Conservation (phyloP, 495 filamentous ascomycete genomes). For the Talaromyces stipitatus region DNA sequence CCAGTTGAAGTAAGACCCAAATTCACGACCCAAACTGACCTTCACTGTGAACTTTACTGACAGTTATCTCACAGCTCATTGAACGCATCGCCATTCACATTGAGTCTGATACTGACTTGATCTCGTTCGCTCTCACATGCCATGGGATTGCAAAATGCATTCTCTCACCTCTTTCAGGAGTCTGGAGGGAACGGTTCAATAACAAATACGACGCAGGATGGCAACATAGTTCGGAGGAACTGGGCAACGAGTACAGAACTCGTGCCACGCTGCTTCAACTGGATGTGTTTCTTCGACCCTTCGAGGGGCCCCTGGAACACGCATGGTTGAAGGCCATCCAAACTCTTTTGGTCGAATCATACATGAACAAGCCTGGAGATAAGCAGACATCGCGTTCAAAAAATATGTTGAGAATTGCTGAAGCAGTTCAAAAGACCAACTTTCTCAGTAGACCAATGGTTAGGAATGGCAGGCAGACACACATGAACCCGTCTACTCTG, state of each 20-base stretch:
- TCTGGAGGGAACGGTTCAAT: constrained; percentile 29
- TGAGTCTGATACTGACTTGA: constrained; percentile 22
- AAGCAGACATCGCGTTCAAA: constrained; percentile 10
- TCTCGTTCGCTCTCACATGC: constrained; percentile 21
- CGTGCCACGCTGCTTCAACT: constrained; percentile 21
- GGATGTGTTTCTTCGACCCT: constrained; percentile 12
- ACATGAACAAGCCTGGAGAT: neutral
- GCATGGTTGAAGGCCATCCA: constrained; percentile 25
- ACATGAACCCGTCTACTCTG: constrained; percentile 10
- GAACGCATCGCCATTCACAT: constrained; percentile 31
- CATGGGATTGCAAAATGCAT: constrained; percentile 12
- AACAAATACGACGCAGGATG: constrained; percentile 26
- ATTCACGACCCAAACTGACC: neutral
- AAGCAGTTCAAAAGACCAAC: constrained; percentile 8
- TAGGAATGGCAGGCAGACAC: constrained; percentile 4
- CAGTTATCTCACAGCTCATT: constrained; percentile 19
- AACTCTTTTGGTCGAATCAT: constrained; percentile 15
- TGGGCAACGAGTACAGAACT: constrained; percentile 24
- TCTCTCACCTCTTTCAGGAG: constrained; percentile 12
- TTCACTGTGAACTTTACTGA: neutral
- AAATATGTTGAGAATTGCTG: constrained; percentile 15
- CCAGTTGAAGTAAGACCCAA: constrained; percentile 19
- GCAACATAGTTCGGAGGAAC: constrained; percentile 11
- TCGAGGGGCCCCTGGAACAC: constrained; percentile 11
- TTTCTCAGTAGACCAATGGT: constrained; percentile 20